Evolutionary conservation across 768 basidiomycete genomes (phyloP).

Genomic region (Thelephora ganbajun): DNA sequence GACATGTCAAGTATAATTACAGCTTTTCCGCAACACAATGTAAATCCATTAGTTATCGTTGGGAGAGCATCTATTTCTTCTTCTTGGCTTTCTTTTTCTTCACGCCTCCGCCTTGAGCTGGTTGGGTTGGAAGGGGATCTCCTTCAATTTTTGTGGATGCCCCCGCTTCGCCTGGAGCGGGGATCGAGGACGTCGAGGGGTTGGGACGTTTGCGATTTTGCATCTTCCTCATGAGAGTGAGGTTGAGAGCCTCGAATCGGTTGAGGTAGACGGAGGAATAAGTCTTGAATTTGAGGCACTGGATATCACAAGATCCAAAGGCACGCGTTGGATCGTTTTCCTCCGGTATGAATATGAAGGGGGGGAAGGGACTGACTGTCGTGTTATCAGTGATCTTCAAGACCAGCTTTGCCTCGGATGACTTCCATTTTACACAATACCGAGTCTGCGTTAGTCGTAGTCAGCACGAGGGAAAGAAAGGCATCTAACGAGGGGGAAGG

Average conservation of each 20-base stretch:
- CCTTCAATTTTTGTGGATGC: slow-evolving; percentile 1
- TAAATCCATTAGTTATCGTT: no score
- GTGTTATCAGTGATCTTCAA: slow-evolving; percentile 89
- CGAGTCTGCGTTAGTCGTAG: slow-evolving; percentile 41
- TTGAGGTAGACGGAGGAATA: slow-evolving; percentile 91
- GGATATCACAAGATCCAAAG: no score
- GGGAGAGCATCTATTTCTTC: slow-evolving; percentile 37
- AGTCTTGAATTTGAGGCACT: slow-evolving; percentile 97
- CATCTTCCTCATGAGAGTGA: slow-evolving; percentile 78
- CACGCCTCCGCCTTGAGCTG: slow-evolving; percentile 39
- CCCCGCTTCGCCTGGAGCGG: slow-evolving; percentile 4
- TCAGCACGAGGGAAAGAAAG: not conserved
- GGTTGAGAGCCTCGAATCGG: slow-evolving; percentile 87
- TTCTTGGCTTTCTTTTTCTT: slow-evolving; percentile 82
- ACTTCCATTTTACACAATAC: slow-evolving; percentile 86
- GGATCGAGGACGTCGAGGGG: slow-evolving; percentile 2
- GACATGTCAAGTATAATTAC: no score
- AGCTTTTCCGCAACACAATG: no score
- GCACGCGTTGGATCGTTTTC: no score
- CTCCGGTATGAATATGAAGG: no score
- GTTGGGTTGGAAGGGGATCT: slow-evolving; percentile 5
- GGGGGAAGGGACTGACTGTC: slow-evolving; percentile 40
- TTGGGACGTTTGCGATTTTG: slow-evolving; percentile 33
- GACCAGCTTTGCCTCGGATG: slow-evolving; percentile 74
- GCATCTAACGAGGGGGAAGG: not conserved